phyloP scores from a whole-genome alignment of 2,329 filamentous ascomycete genomes.

The Geosmithia flava region DNA sequence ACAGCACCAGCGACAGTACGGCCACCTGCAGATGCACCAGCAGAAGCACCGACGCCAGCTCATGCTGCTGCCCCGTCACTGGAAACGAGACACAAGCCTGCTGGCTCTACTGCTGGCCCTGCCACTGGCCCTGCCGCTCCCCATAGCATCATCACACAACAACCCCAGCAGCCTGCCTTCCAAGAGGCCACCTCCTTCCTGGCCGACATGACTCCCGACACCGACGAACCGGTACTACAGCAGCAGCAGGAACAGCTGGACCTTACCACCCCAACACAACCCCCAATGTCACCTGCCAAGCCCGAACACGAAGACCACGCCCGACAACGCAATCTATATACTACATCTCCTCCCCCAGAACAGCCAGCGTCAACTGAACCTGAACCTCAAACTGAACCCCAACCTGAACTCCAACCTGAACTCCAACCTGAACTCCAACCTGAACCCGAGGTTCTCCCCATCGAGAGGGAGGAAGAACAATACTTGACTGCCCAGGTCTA shows the following conservation, averaged over 20 bases:
- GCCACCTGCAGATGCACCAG: too few species aligned
- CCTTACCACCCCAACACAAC: too few species aligned
- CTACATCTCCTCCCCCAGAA: neutral
- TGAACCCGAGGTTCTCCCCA: neutral
- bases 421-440: neutral
- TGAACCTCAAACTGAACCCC: neutral
- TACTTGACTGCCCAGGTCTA: too few species aligned
- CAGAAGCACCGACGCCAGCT: neutral
- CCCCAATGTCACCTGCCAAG: neutral
- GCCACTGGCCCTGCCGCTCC: too few species aligned
- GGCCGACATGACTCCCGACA: too few species aligned
- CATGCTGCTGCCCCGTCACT: neutral
- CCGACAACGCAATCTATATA: neutral
- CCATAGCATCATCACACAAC: too few species aligned
- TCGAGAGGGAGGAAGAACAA: too few species aligned
- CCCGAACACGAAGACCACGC: neutral
- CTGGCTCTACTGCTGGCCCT: too few species aligned
- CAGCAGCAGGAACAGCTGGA: neutral
- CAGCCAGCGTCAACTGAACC: neutral
- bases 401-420: neutral
- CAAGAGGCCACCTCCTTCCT: too few species aligned
- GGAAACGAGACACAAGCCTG: neutral
- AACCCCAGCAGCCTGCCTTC: too few species aligned
- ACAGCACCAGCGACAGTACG: neutral
- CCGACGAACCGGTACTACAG: neutral